Conservation (phyloP, 495 filamentous ascomycete species). For the Acidiella bohemica region DNA sequence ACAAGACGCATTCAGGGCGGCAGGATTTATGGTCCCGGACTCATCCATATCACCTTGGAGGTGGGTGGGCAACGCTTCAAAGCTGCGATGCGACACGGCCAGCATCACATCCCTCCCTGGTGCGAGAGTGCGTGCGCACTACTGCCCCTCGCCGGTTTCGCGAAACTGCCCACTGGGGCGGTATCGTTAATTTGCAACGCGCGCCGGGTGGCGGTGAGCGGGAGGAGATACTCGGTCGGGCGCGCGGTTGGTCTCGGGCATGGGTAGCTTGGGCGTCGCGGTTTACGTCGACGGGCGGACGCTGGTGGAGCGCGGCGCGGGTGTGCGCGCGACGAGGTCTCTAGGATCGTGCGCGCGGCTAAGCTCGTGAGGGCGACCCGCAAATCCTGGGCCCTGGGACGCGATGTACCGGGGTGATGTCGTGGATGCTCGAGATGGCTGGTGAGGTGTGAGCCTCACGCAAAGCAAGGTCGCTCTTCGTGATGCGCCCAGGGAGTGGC, state of each 20-base stretch:
- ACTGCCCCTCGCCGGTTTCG: constrained; percentile 1
- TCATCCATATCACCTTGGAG: constrained; percentile 48
- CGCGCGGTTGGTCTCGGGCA: constrained; percentile 2
- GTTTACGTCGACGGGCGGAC: not conserved
- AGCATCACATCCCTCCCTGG: constrained; percentile 21
- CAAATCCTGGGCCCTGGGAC: not conserved
- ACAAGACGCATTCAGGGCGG: constrained; percentile 54
- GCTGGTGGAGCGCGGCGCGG: constrained; percentile 4
- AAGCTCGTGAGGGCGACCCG: not conserved
- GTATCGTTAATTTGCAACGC: constrained; percentile 3
- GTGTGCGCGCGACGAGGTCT: not conserved
- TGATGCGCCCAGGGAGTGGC: not conserved
- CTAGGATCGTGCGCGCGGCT: not conserved
- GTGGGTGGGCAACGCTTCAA: constrained; percentile 6
- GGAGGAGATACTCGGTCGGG: constrained; percentile 9
- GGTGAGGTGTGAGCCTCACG: not conserved
- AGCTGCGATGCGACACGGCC: constrained; percentile 20
- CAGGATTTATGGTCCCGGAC: constrained; percentile 69
- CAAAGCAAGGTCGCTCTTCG: not conserved
- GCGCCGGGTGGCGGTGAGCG: constrained; percentile 14
- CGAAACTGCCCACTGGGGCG: constrained; percentile 4
- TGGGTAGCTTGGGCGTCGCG: constrained; percentile 1
- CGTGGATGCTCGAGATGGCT: not conserved
- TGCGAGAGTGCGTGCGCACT: constrained; percentile 11
- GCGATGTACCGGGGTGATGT: no score